Base-by-base conservation (phyloP, 108 stramenopile species). In the Skeletonema marinoi region DNA sequence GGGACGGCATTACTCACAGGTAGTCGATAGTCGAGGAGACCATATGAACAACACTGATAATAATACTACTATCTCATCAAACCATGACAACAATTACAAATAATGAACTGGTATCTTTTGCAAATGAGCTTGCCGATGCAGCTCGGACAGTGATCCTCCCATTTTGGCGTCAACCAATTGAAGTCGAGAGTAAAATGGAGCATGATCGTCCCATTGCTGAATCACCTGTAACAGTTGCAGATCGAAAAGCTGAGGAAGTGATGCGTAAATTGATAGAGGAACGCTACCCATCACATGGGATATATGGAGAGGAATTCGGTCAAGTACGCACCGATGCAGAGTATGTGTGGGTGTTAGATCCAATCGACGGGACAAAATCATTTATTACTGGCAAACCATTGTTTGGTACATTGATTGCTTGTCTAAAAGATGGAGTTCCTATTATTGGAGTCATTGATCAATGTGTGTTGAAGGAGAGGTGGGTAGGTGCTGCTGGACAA, bases 371-470 rank as follows among this genome's bases (percentile, higher is more conserved):
- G 8, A 88, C 87, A 32, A 86, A 81, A 61, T 76, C 78, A 39
- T 88, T 88, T 56, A 80, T 88, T 32, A 86, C 87, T 12, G 87
- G 87, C 3, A 88, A 88, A 54, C 87, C 87, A 39, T 70, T 86
- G 46, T 88, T 86, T 65, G 87, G 87, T 14, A 88, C 85, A 21
- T 60, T 88, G 1, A 86, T 88, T 50, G 82, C 85, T 5, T 77
- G 79, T 60, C 59, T 88, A 10, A 33, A 65, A n/a, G 31, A 77
- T 7, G 85, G 85, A 16, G 74, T 50, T 12, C 87, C 87, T 32
- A 73, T 86, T 41, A 74, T 88, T 61, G 87, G 87, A 6, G 66
- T 88, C 11, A 84, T 88, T 39, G 85, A 88, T 63, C 87, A 88
- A 39, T 86, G 87, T 59, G 83, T 88, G 0, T 60, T 86, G 30